Evolutionary conservation across 495 filamentous ascomycete genomes (phyloP), one percentile per base, ranked within the genome.

Genomic region (Letharia columbiana): DNA sequence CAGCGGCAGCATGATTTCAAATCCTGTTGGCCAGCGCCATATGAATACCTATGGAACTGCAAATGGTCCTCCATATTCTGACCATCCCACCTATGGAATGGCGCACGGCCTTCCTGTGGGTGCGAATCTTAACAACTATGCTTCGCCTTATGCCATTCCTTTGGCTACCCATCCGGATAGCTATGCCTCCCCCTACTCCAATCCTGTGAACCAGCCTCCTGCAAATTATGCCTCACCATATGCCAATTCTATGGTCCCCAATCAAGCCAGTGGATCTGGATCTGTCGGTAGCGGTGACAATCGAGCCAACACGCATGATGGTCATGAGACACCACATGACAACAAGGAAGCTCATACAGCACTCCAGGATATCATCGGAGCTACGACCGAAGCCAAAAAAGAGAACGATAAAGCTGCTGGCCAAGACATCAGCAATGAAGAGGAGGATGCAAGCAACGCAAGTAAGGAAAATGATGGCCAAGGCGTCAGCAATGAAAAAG

Each of bases 151-250:
- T 9, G 31, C 3, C 33, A 20, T 2, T 23, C 31, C 54, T 37
- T 0, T 37, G 2, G 18, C 33, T 17, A 3, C 33, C 9, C 12
- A 57, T 37, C 31, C 54, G 8, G 3, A 3, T 57, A 37, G 17
- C 17, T 57, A 57, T 57, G 54, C 54, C 15, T 57, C 54, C 7
- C 54, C 54, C 7, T 57, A 57, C 54, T 57, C 54, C 6, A 37
- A 37, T 37, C 31, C 50, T 33, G 23, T 54, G 23, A 54, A 31
- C 5, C 50, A 54, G 28, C 50, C 50, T 54, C 23, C 50, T 54
- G 50, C 4, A 37, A 57, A 20, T 17, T 57, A 57, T 33, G 54
- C 54, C 33, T 57, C 54, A 7, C 54, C 54, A 57, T 57, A 57
- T 17, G 54, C 54, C 54, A 57, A 57, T 37, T 15, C 31, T 10